These are phyloP conservation scores for Corylus americana DNA, from an alignment of 306 rosid genomes.

Conservation along the genomic window DNA sequence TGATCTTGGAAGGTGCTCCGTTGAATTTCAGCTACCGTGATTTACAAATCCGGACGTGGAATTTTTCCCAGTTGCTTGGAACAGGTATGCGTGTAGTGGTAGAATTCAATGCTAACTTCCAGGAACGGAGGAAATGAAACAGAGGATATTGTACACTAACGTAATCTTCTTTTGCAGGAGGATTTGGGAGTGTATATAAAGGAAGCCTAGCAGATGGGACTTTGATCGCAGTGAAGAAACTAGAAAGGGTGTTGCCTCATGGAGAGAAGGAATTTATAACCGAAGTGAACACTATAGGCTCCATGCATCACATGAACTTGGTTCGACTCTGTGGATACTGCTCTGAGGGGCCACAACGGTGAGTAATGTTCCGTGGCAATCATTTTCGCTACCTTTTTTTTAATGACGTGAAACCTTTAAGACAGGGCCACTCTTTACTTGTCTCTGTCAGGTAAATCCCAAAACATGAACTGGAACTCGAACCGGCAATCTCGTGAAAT, in stretches of 20 bases:
- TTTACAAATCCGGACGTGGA: constrained; percentile 70
- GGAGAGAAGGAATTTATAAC: constrained; percentile 93
- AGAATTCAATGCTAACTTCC: background rate
- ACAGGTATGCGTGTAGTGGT: constrained; percentile 41
- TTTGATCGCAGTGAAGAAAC: constrained; percentile 83
- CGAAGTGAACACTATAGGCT: constrained; percentile 94
- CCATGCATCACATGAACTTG: constrained; percentile 98
- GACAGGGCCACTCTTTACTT: too few relatives aligned
- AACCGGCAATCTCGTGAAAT: too few relatives aligned
- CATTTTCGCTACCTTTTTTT: background rate
- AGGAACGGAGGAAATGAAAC: background rate
- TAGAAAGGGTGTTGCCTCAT: constrained; percentile 88
- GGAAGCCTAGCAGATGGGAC: constrained; percentile 93
- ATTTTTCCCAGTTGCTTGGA: constrained; percentile 79
- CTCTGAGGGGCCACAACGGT: constrained; percentile 81
- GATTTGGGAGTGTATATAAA: constrained; percentile 92
- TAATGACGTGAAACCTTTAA: too few relatives aligned
- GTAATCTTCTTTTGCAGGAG: constrained; percentile 58
- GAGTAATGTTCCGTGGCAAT: constrained; percentile 26
- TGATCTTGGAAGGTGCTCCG: constrained; percentile 82
- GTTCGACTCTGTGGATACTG: constrained; percentile 90
- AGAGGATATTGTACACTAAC: background rate
- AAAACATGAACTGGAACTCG: too few relatives aligned
- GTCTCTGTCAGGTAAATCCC: too few relatives aligned
- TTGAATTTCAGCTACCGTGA: constrained; percentile 71